Percentiles rank a stretch among this genome's conserved stretches.
Evolutionary conservation across 2,329 filamentous ascomycete genomes (phyloP).

Genomic region (Plenodomus biglobosus): DNA sequence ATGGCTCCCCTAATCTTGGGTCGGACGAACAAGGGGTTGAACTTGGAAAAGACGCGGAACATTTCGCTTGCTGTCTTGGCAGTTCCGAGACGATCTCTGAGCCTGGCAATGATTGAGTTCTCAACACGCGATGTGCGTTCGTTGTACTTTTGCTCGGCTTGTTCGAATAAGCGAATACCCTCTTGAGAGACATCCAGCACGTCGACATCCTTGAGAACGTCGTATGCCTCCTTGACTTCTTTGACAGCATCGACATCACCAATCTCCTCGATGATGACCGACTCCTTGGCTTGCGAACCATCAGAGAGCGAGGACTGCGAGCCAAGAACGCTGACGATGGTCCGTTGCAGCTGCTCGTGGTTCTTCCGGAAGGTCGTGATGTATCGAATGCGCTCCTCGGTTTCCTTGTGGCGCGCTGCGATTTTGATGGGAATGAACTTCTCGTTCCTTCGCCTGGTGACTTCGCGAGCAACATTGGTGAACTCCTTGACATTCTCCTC

Average conservation of each 20-base stretch:
- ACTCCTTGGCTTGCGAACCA: conserved; percentile 39
- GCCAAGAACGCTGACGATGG: conserved; percentile 94
- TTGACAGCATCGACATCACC: conserved; percentile 96
- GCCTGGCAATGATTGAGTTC: conserved; percentile 94
- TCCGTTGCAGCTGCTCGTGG: conserved; percentile 94
- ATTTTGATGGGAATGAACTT: conserved; percentile 99
- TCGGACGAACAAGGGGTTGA: conserved; percentile 96
- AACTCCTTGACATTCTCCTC: conserved; percentile 97
- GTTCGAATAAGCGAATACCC: conserved; percentile 88
- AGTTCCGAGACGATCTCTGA: conserved; percentile 89
- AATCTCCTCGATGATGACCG: conserved; percentile 85
- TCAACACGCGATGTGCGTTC: conserved; percentile 96
- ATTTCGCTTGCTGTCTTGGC: conserved; percentile 98
- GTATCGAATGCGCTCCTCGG: conserved; percentile 89
- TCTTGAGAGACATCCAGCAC: conserved; percentile 87
- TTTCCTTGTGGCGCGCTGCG: conserved; percentile 78
- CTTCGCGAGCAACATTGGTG: conserved; percentile 93
- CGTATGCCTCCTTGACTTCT: conserved; percentile 93
- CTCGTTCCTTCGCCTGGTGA: conserved; percentile 88
- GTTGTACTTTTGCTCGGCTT: conserved; percentile 94
- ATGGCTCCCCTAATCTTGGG: conserved; percentile 99
- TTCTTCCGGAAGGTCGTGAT: conserved; percentile 94
- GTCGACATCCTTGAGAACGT: conserved; percentile 90
- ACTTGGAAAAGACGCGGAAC: conserved; percentile 99
- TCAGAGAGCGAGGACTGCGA: conserved; percentile 55